These are phyloP conservation scores for Microcyclospora tardicrescens DNA, from an alignment of 2,329 filamentous ascomycete genomes.

Conservation along the genomic window DNA sequence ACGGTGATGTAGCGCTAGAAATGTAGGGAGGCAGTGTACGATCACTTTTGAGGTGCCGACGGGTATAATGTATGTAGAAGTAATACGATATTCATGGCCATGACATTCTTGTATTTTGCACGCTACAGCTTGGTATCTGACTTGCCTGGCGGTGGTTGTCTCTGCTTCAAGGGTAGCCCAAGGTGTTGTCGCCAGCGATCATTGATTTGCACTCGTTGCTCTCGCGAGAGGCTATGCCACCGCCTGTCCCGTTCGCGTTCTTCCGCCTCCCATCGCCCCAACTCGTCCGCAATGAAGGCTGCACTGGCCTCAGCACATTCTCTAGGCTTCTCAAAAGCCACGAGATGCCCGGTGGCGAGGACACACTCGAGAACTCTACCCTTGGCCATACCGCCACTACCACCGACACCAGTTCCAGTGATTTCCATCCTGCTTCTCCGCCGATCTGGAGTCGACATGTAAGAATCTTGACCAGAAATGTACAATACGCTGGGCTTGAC, in stretches of 20 bases:
- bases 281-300: not conserved
- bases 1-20: conserved; percentile 29
- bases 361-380: conserved; percentile 1
- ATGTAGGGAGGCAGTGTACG: conserved; percentile 1
- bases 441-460: not conserved
- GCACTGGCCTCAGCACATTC: conserved; percentile 2
- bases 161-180: not conserved
- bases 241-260: not conserved
- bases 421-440: not conserved
- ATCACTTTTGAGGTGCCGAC: no score
- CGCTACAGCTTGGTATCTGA: no score
- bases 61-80: no score
- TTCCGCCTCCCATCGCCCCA: conserved; percentile 1
- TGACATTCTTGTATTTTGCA: no score
- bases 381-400: conserved; percentile 1
- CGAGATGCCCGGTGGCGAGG: conserved; percentile 3
- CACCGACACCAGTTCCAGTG: not conserved
- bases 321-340: conserved; percentile 1
- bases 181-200: conserved; percentile 2
- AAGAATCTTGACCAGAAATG: not conserved
- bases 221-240: not conserved
- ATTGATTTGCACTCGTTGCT: conserved; percentile 2
- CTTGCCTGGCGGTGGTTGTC: not conserved
- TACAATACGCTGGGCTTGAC: conserved; percentile 1
- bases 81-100: no score